Evolutionary conservation across 805 yeast species (phyloP).

Genomic region (Starmerella apis): DNA sequence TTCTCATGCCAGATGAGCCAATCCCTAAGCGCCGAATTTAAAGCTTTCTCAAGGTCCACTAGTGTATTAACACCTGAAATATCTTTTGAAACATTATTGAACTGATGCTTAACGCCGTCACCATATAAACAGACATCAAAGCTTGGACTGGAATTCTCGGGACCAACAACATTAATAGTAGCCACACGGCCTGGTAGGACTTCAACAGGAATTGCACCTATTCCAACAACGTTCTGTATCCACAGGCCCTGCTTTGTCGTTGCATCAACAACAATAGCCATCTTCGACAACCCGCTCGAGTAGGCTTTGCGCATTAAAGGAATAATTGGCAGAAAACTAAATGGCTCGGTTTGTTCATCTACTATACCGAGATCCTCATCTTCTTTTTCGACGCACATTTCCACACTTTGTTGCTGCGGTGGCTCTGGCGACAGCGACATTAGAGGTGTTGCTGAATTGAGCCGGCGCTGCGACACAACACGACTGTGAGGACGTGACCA

Average conservation of each 20-base stretch:
- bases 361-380: not conserved
- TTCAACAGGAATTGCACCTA: not conserved
- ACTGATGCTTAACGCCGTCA: not conserved
- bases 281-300: not conserved
- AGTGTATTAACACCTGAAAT: not conserved
- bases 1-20: slow-evolving; percentile 3
- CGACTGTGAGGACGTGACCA: slow-evolving; percentile 1
- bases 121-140: not conserved
- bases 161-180: not conserved
- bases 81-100: not conserved
- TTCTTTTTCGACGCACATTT: not conserved
- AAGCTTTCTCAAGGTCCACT: not conserved
- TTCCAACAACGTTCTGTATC: slow-evolving; percentile 2
- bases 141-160: not conserved
- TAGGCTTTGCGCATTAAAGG: not conserved
- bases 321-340: not conserved
- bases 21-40: not conserved
- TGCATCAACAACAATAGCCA: not conserved
- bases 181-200: not conserved
- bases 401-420: not conserved
- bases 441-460: not conserved
- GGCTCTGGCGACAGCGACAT: not conserved
- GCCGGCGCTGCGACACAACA: slow-evolving; percentile 6
- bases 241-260: not conserved
- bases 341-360: not conserved